Conservation (phyloP, 306 rosid species). For the Castanea crenata region DNA sequence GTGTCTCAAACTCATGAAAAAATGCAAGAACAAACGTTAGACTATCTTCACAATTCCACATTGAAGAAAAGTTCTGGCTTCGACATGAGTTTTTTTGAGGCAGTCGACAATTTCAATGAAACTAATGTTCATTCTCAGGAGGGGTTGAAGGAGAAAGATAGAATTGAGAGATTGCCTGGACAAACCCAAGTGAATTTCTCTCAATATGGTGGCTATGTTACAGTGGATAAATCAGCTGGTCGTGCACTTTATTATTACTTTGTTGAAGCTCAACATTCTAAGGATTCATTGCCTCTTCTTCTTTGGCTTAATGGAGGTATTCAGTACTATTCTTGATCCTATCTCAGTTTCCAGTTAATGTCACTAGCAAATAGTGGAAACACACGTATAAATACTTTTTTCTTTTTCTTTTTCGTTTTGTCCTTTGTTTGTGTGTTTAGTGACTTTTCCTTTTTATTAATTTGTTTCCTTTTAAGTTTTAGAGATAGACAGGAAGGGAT, state of each 20-base stretch:
- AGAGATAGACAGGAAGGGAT: too few species aligned
- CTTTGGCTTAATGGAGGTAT: constrained; percentile 99
- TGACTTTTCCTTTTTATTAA: too few species aligned
- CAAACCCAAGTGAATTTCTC: constrained; percentile 66
- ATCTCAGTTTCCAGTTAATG: neutral
- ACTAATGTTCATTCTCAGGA: constrained; percentile 10
- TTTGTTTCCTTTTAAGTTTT: too few species aligned
- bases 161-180: constrained; percentile 63
- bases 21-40: constrained; percentile 38
- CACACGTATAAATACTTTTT: too few species aligned
- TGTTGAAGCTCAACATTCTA: constrained; percentile 55
- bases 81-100: constrained; percentile 46
- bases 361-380: too few species aligned
- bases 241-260: constrained; percentile 77
- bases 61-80: constrained; percentile 21
- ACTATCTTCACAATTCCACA: constrained; percentile 29
- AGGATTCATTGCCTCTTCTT: constrained; percentile 69
- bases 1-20: constrained; percentile 43
- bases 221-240: constrained; percentile 58
- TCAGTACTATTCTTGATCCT: neutral
- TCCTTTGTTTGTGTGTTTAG: too few species aligned
- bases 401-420: too few species aligned
- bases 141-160: constrained; percentile 67
- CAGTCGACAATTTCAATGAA: neutral
- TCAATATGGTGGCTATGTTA: constrained; percentile 89